phyloP scores from a whole-genome alignment of 2,329 filamentous ascomycete genomes.

The Colletotrichum kahawae region DNA sequence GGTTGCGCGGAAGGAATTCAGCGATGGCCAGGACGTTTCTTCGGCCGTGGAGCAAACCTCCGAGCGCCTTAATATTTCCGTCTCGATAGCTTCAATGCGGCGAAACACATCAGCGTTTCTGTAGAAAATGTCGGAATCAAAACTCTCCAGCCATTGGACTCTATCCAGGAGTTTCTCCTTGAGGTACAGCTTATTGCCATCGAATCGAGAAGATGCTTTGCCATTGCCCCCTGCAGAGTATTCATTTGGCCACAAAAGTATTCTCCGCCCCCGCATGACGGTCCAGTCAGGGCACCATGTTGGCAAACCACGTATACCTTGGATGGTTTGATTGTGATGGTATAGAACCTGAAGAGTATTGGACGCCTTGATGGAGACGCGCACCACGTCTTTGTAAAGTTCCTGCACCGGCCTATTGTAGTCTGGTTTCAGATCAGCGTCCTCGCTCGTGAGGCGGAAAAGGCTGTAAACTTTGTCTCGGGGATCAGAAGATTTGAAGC shows the following conservation, averaged over 20 bases:
- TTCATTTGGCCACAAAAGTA: neutral
- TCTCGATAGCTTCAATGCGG: accelerated
- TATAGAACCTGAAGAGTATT: accelerated
- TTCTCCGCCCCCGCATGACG: neutral
- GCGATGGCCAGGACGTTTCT: accelerated
- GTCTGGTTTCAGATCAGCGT: neutral
- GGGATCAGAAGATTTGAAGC: neutral
- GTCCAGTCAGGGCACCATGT: neutral
- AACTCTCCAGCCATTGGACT: accelerated
- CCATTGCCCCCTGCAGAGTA: accelerated
- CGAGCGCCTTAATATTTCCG: neutral
- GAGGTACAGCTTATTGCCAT: accelerated
- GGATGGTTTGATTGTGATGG: neutral
- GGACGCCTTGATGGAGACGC: accelerated
- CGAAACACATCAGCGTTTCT: accelerated
- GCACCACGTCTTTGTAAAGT: neutral
- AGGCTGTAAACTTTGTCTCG: neutral
- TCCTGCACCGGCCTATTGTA: accelerated
- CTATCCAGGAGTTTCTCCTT: accelerated
- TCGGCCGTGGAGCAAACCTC: accelerated
- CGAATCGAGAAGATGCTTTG: neutral
- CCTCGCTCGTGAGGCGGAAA: neutral
- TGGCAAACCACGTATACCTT: accelerated
- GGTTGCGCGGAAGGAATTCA: accelerated
- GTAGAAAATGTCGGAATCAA: accelerated